These are phyloP conservation scores for Aeschynomene evenia DNA, from an alignment of 306 rosid species.

Conservation along the genomic window DNA sequence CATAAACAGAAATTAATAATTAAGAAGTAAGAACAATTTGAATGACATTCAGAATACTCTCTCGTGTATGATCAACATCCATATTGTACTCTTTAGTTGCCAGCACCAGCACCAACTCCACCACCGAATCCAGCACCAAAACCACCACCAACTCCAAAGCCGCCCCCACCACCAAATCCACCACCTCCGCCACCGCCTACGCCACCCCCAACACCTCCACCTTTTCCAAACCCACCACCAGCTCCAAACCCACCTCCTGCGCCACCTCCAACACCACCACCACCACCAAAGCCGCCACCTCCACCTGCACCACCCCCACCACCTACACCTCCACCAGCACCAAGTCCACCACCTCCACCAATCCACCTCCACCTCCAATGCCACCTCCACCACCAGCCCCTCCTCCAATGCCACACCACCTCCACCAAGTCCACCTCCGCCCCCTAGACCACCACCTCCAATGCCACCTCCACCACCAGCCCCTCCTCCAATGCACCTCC, in stretches of 20 bases:
- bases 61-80: neutral
- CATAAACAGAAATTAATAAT: neutral
- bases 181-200: constrained; percentile 29
- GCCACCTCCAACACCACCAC: constrained; percentile 21
- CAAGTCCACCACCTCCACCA: constrained; percentile 6
- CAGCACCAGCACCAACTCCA: constrained; percentile 13
- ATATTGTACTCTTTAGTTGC: neutral
- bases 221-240: constrained; percentile 32
- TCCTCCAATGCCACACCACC: neutral
- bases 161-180: constrained; percentile 40
- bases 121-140: constrained; percentile 23
- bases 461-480: constrained; percentile 15
- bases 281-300: constrained; percentile 18
- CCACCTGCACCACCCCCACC: constrained; percentile 14
- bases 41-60: neutral
- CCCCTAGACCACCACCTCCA: neutral
- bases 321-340: neutral
- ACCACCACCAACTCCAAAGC: constrained; percentile 23
- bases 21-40: neutral
- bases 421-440: neutral
- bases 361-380: neutral
- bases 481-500: constrained; percentile 17
- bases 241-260: constrained; percentile 15
- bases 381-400: constrained; percentile 13
- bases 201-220: constrained; percentile 12